phyloP scores from a whole-genome alignment of 805 yeast genomes.

The Wickerhamomyces queroliae region DNA sequence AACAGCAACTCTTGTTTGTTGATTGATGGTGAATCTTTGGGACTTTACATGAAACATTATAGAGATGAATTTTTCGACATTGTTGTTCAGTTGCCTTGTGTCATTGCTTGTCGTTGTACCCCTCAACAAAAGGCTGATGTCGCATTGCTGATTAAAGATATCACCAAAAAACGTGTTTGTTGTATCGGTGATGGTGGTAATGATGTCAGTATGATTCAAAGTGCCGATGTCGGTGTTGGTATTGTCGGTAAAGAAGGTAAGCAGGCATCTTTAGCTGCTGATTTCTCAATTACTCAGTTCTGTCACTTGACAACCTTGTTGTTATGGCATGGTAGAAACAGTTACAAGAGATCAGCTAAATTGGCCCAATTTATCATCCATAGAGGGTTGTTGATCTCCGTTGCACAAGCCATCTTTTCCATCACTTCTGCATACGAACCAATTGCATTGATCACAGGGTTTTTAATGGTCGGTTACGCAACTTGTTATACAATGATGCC shows the following conservation, averaged over 20 bases:
- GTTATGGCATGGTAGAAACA: conserved; percentile 97
- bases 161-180: conserved; percentile 87
- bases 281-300: conserved; percentile 89
- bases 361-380: conserved; percentile 94
- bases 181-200: conserved; percentile 99
- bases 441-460: conserved; percentile 89
- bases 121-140: conserved; percentile 99
- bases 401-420: conserved; percentile 92
- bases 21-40: conserved; percentile 91
- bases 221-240: conserved; percentile 98
- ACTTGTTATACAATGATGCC: conserved; percentile 98
- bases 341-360: conserved; percentile 93
- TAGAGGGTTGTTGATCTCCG: conserved; percentile 88
- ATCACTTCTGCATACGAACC: conserved; percentile 88
- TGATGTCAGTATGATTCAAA: conserved; percentile 97
- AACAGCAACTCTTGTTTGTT: conserved; percentile 64
- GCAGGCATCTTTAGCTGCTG: conserved; percentile 97
- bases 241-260: conserved; percentile 98
- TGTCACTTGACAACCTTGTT: conserved; percentile 80
- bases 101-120: conserved; percentile 97
- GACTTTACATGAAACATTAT: conserved; percentile 56
- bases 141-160: conserved; percentile 68
- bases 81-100: conserved; percentile 80
- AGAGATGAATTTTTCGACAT: conserved; percentile 70
- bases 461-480: conserved; percentile 98